Conservation (phyloP, 441 rosid species). For the Bocquillonia castaneifolia region DNA sequence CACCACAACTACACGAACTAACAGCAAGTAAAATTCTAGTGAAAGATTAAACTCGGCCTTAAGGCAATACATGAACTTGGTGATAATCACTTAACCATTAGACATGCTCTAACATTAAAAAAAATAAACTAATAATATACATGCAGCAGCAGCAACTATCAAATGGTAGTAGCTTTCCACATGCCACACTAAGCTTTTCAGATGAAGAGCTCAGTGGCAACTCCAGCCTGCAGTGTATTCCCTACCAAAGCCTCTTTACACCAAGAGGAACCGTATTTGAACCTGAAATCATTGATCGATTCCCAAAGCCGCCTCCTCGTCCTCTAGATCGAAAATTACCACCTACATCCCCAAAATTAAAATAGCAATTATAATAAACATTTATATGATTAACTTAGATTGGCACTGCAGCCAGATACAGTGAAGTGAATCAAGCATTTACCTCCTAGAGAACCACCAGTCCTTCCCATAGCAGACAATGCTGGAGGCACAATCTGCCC, state of each 20-base stretch:
- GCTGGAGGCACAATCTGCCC: slow-evolving; percentile 70
- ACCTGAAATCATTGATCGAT: slow-evolving; percentile 57
- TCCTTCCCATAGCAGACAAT: slow-evolving; percentile 58
- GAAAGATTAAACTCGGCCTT: too few relatives aligned
- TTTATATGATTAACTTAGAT: not conserved
- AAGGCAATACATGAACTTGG: too few relatives aligned
- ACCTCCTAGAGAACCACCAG: slow-evolving; percentile 54
- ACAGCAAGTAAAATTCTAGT: too few relatives aligned
- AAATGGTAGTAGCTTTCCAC: not conserved
- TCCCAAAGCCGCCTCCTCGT: slow-evolving; percentile 66
- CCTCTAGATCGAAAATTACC: slow-evolving; percentile 73
- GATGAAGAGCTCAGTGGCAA: not conserved
- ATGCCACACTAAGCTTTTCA: not conserved
- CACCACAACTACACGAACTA: too few relatives aligned
- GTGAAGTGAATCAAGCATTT: slow-evolving; percentile 10
- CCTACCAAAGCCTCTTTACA: slow-evolving; percentile 57
- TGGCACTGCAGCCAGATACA: too few relatives aligned
- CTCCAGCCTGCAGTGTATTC: not conserved
- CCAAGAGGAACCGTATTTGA: slow-evolving; percentile 77
- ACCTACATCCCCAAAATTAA: slow-evolving; percentile 40
- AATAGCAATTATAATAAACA: too few relatives aligned
- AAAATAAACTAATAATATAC: not conserved
- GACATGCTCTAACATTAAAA: not conserved
- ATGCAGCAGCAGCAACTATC: not conserved
- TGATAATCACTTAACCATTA: too few relatives aligned